Conservation (phyloP, 2,329 filamentous ascomycete species). For the Sphaerulina musiva region DNA sequence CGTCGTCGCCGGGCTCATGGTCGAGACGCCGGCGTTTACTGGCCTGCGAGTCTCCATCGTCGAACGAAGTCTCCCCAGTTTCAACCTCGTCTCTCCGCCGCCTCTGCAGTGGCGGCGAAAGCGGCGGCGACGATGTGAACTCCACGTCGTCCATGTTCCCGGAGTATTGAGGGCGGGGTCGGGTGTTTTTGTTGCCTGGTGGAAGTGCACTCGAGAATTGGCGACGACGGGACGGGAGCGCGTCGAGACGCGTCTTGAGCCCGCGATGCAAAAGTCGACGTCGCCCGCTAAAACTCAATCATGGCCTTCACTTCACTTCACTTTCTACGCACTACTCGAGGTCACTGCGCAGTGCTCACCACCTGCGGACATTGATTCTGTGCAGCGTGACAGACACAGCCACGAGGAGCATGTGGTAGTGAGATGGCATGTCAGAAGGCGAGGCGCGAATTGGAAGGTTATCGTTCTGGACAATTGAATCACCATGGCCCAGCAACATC, state of each 20-base stretch:
- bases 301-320: neutral
- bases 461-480: neutral
- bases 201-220: neutral
- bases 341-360: neutral
- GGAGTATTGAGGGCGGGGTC: neutral
- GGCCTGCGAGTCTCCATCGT: neutral
- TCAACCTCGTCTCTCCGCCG: constrained; percentile 12
- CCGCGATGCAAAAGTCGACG: neutral
- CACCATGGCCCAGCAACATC: constrained; percentile 11
- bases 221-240: neutral
- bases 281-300: no score
- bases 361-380: neutral
- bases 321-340: neutral
- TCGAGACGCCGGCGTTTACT: constrained; percentile 17
- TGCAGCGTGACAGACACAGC: neutral
- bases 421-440: no score
- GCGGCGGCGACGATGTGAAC: constrained; percentile 11
- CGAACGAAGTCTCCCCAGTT: constrained; percentile 5
- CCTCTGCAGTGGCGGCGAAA: constrained; percentile 12
- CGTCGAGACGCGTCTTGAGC: constrained; percentile 7
- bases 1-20: constrained; percentile 6
- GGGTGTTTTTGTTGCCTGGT: neutral
- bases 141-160: neutral
- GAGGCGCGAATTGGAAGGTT: no score
- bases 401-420: neutral